Conservation (phyloP, 1,139 yeast species). For the Blastobotrys serpentis region DNA sequence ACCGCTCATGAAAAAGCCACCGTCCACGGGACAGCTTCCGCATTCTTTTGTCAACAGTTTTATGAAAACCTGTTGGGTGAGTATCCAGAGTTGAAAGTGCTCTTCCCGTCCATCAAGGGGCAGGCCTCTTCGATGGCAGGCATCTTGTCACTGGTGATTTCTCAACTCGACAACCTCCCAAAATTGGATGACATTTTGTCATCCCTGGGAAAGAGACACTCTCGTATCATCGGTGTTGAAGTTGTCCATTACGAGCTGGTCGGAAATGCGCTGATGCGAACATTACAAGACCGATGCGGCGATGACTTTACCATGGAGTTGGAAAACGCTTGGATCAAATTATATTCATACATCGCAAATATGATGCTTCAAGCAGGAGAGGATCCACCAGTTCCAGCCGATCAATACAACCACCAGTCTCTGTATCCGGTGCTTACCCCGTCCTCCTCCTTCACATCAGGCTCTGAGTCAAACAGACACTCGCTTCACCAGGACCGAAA, state of each 20-base stretch:
- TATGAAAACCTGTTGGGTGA: slow-evolving; percentile 57
- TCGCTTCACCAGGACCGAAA: slow-evolving; percentile 1
- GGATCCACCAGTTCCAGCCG: slow-evolving; percentile 48
- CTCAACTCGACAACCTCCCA: slow-evolving; percentile 44
- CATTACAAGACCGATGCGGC: slow-evolving; percentile 68
- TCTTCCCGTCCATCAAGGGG: slow-evolving; percentile 65
- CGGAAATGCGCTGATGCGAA: slow-evolving; percentile 75
- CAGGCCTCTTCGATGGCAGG: slow-evolving; percentile 83
- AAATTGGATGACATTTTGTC: slow-evolving; percentile 59
- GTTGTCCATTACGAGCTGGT: slow-evolving; percentile 70
- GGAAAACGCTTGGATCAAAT: slow-evolving; percentile 69
- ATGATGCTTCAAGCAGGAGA: slow-evolving; percentile 61
- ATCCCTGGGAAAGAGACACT: slow-evolving; percentile 70
- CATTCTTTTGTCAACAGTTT: slow-evolving; percentile 50
- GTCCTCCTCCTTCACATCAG: slow-evolving; percentile 18
- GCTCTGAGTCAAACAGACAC: slow-evolving; percentile 10
- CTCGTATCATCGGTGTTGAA: slow-evolving; percentile 72
- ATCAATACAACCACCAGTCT: slow-evolving; percentile 18
- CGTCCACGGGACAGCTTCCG: slow-evolving; percentile 33
- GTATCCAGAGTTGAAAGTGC: slow-evolving; percentile 52
- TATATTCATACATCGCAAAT: slow-evolving; percentile 57
- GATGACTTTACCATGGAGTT: slow-evolving; percentile 48
- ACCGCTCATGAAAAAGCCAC: slow-evolving; percentile 30
- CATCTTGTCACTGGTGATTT: slow-evolving; percentile 62
- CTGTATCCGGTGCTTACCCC: slow-evolving; percentile 27